Evolutionary conservation across 2,329 filamentous ascomycete species (phyloP), one percentile per base, ranked within the genome.

Genomic region (Dactylellina parvicollis): DNA sequence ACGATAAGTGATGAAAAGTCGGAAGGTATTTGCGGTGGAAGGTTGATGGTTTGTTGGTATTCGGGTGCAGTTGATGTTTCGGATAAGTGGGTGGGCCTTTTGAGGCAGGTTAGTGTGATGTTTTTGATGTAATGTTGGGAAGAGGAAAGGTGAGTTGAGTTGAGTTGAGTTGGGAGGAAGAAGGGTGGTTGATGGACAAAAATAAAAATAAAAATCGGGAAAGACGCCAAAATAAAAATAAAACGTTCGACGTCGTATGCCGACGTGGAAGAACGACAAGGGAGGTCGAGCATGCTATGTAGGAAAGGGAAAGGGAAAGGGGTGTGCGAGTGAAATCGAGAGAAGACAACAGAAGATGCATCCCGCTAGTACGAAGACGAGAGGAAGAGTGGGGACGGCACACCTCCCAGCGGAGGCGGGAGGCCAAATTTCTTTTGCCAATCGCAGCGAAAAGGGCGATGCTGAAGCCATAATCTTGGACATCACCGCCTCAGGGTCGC

Each of bases 201-300:
- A 54, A 52, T n/a, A n/a, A n/a, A n/a, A n/a, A n/a, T n/a, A n/a
- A 36, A 46, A 34, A 44, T 18, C 32, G 32, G 56, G 32, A 50
- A 54, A 57, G 38, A n/a, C 46, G 40, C 14, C 62, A 65, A 52
- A 66, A 71, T 49, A 34, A 46, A 52, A 74, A 71, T 47, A 57
- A 75, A 67, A 64, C 49, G 54, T 34, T 59, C 54, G 60, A 60
- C 73, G 62, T 69, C 44, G 54, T 36, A 61, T 26, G 71, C 65
- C 52, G 71, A 65, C 38, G 55, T 44, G 40, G 57, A 32, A 42
- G 30, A 16, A 30, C 26, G 49, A 44, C 4, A 30, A 47, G 36
- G 44, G 49, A 65, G 10, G 38, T n/a, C n/a, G n/a, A n/a, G n/a
- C 57, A 50, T 36, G 59, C 12, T n/a, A 24, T 47, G 40, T 44